Evolutionary conservation across 2,329 filamentous ascomycete genomes (phyloP), one percentile per base, ranked within the genome.

Genomic region (Nigrospora osmanthi): DNA sequence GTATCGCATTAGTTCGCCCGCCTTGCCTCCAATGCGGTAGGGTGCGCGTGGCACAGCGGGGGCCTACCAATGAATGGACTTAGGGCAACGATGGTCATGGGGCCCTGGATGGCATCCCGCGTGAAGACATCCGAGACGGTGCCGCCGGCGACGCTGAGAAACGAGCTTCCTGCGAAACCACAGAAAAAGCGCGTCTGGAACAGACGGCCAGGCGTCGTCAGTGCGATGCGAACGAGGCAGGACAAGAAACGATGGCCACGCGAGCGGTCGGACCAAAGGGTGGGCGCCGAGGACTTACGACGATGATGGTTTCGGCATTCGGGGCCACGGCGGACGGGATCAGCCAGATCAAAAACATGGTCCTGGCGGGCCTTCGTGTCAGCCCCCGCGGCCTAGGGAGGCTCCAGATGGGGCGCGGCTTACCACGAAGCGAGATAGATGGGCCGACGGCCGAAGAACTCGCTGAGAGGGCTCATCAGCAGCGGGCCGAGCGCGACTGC

Each of bases 81-180:
- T 9, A 81, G 68, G 6, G 83, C 81, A 58, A 85, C 94, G 14
- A 95, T 69, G 66, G 89, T 83, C 90, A 95, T 95, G 3, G 89
- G 89, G 7, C 77, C 76, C 52, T 84, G 82, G 46, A 95, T 77
- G 51, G 87, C 75, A 47, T 83, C 69, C 39, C 75, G 73, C 11
- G 70, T 68, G 58, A 91, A 93, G 51, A 91, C 66, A 58, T 95
- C 89, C 32, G 88, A 86, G 14, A 95, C 87, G 0, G 87, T 95
- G 12, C 89, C 88, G 35, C 89, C 89, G 0, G 88, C 85, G 2
- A 95, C 88, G 47, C 77, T 78, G 47, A 86, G 60, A 52, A 85
- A 85, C 3, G 81, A 78, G 50, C 76, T 81, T 3, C 86, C 86
- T 1, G 83, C 73, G 32, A 90, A 68, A 4, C 87, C 87, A 55